Evolutionary conservation across 1,284 basidiomycete species (phyloP).

Genomic region (Cutaneotrichosporon spelunceum): DNA sequence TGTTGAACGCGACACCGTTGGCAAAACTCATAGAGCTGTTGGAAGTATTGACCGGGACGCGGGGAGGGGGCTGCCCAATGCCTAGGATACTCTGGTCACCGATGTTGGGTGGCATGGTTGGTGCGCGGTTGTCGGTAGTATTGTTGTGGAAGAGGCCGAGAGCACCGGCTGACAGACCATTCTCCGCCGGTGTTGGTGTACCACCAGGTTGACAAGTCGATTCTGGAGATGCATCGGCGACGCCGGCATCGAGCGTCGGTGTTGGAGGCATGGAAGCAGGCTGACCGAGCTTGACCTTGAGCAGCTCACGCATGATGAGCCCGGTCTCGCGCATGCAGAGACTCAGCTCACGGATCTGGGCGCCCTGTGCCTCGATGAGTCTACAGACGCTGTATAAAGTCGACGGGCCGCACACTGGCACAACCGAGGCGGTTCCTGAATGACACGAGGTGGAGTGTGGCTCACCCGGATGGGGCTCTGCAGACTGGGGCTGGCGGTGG

Average conservation of each 20-base stretch:
- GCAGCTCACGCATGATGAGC: conserved; percentile 3
- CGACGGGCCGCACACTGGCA: background rate
- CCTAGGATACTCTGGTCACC: background rate
- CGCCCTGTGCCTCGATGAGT: background rate
- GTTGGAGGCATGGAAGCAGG: background rate
- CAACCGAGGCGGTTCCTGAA: background rate
- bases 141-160: background rate
- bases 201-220: background rate
- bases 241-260: conserved; percentile 1
- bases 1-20: conserved; percentile 3
- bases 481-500: background rate
- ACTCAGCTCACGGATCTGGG: background rate
- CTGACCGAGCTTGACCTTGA: conserved; percentile 1
- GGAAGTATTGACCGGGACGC: background rate
- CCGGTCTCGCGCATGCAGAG: conserved; percentile 1
- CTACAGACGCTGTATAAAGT: background rate
- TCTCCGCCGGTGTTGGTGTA: background rate
- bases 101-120: background rate
- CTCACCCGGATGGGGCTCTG: background rate
- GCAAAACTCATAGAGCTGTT: background rate
- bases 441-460: background rate
- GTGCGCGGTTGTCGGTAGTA: background rate
- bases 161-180: background rate
- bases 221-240: background rate
- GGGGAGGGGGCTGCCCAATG: background rate